Base-by-base conservation (phyloP, 2,329 filamentous ascomycete species). In the Fusarium luffae region DNA sequence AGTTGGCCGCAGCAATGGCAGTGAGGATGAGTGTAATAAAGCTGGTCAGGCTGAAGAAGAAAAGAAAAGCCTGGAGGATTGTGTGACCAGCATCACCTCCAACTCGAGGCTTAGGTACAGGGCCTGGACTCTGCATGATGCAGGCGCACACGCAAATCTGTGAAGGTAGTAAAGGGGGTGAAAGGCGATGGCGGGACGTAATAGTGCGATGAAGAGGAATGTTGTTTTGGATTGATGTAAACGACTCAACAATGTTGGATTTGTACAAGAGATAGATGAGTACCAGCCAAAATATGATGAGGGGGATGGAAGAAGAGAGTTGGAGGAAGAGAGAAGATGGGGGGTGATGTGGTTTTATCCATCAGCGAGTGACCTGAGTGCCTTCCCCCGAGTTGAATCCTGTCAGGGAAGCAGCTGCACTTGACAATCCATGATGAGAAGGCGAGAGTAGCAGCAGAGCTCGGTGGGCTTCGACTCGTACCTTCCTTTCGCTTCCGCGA, bases 21-120 rank as follows among this genome's bases (percentile, higher is more conserved):
- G 67, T 54, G 32, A 76, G 42, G 30, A 72, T 32, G 55, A 71
- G 49, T 42, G 77, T 71, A 37, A 68, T 12, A 16, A 76, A 51
- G 54, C 72, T 76, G 47, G 51, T 47, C 11, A 74, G 1, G 40
- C 32, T 48, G 46, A 76, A 76, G 50, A 74, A n/a, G 41, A 32
- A 47, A 11, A 77, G 52, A 11, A 74, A 61, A 3, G 42, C 12
- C 8, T 51, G 37, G 46, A 77, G 68, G 25, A 69, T 8, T 13
- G 42, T 9, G 28, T 62, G 68, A 59, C 47, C 32, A 34, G 60
- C 18, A 11, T 47, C 50, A 27, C 58, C 59, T 48, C 28, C 52
- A 23, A 27, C 16, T 19, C 32, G 43, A 30, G 23, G 18, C 21
- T 14, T 48, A 42, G 47, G 32, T 25, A n/a, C 16, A 27, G 30